Evolutionary conservation across 805 yeast genomes (phyloP), one percentile per base, ranked within the genome.

Genomic region (Cyberlindnera mrakii): DNA sequence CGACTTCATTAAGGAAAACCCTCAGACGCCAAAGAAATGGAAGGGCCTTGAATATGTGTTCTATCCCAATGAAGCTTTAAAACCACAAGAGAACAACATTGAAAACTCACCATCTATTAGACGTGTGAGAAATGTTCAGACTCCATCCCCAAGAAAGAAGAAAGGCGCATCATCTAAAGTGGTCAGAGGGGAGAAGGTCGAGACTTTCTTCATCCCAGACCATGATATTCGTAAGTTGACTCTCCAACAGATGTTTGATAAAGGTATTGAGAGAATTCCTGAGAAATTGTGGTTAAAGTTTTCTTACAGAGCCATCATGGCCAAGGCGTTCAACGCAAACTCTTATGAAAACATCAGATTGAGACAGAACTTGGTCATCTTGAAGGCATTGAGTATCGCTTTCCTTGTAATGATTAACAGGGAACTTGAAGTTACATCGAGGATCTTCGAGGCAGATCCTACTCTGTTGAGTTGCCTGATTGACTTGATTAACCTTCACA

Each of bases 391-490:
- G 41, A 77, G 95, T 1, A 68, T 84, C 37, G 85, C 85, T 0
- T 77, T 81, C 49, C 69, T 80, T 2, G 73, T 81, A 16, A 72
- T 81, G 35, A 70, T 78, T 43, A 75, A 74, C 47, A 66, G 71
- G 6, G 79, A 80, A 39, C 75, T 77, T 36, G 77, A 70, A 42
- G 74, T 85, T 18, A 77, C 83, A 6, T 72, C 87, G 11, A 71
- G 78, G 42, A 66, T 89, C 11, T 79, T 85, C 52, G 89, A 83
- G 47, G 68, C 79, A 2, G 90, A 86, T 54, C 82, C 95, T 7
- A 77, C 80, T 47, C 66, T 85, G 14, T 70, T 88, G 55, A 77
- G 78, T 41, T 78, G 80, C 47, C 62, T 88, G 47, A 81, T 85
- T 30, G 93, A 82, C 37, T 66, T 89, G 42, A 70, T 86, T n/a